Percentiles rank a stretch among this genome's conserved stretches.
Evolutionary conservation across 106 monocot species (phyloP).

Genomic region (Alisma plantagoaquatica): DNA sequence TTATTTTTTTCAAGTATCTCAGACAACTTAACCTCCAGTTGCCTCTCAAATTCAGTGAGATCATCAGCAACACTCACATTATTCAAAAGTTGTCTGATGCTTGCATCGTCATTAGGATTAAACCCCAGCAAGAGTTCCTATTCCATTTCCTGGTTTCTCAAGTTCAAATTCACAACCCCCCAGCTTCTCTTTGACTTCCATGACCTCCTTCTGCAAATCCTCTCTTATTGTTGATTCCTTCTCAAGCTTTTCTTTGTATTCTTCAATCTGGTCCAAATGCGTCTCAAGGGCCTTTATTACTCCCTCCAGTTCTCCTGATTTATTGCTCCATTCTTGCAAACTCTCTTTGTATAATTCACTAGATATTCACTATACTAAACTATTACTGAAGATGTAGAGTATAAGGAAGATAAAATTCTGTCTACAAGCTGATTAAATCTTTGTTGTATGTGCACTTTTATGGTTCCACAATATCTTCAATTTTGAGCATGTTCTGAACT

Average conservation of each 20-base stretch:
- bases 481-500: too few relatives aligned
- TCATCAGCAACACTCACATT: constrained; percentile 36
- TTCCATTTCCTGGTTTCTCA: constrained; percentile 73
- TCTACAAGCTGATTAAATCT: too few relatives aligned
- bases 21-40: constrained; percentile 20
- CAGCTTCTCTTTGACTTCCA: constrained; percentile 54
- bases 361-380: too few relatives aligned
- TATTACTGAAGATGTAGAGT: too few relatives aligned
- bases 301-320: constrained; percentile 91
- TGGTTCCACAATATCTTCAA: too few relatives aligned
- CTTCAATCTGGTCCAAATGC: constrained; percentile 81
- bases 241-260: constrained; percentile 79
- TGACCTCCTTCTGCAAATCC: constrained; percentile 61
- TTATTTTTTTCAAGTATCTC: too few relatives aligned
- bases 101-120: constrained; percentile 16
- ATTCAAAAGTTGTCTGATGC: constrained; percentile 19
- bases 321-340: constrained; percentile 90
- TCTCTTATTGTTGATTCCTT: constrained; percentile 44
- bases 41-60: constrained; percentile 15
- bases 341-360: constrained; percentile 89
- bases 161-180: constrained; percentile 73
- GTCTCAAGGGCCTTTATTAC: constrained; percentile 97
- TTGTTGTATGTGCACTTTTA: too few relatives aligned
- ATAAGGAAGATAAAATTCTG: too few relatives aligned
- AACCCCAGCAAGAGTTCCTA: constrained; percentile 34